Conservation (phyloP, 192 early-diverging fungal genomes). For the Entomortierella lignicola region DNA sequence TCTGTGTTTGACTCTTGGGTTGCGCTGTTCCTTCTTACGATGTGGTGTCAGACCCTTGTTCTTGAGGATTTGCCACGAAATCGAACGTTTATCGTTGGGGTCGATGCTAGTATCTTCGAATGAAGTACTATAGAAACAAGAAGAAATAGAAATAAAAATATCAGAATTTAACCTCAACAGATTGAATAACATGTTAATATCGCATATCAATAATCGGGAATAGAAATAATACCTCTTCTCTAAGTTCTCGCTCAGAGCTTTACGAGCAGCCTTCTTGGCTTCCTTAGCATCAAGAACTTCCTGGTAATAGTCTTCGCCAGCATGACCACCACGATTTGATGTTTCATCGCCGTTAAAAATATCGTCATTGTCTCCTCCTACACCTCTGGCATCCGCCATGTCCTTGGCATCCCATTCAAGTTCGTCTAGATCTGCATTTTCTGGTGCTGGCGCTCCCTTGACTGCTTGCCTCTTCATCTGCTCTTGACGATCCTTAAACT, state of each 20-base stretch:
- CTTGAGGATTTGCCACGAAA: conserved; percentile 91
- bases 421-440: conserved; percentile 67
- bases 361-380: conserved; percentile 53
- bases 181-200: neutral
- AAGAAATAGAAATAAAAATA: neutral
- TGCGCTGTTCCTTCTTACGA: conserved; percentile 93
- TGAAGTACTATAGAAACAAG: conserved; percentile 31
- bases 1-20: conserved; percentile 93
- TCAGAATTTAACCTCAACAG: neutral
- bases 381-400: conserved; percentile 58
- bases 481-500: conserved; percentile 54
- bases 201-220: neutral
- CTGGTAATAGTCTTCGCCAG: conserved; percentile 67
- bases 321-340: conserved; percentile 28
- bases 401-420: conserved; percentile 70
- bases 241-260: conserved; percentile 55
- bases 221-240: conserved; percentile 39
- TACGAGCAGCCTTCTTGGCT: conserved; percentile 64
- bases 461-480: conserved; percentile 46
- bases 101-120: conserved; percentile 53
- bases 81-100: conserved; percentile 78
- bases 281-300: conserved; percentile 57
- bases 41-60: conserved; percentile 95
- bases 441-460: conserved; percentile 58
- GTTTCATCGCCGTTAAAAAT: conserved; percentile 35